phyloP scores from a whole-genome alignment of 305 asterid species.

The Ruellia speciosa region DNA sequence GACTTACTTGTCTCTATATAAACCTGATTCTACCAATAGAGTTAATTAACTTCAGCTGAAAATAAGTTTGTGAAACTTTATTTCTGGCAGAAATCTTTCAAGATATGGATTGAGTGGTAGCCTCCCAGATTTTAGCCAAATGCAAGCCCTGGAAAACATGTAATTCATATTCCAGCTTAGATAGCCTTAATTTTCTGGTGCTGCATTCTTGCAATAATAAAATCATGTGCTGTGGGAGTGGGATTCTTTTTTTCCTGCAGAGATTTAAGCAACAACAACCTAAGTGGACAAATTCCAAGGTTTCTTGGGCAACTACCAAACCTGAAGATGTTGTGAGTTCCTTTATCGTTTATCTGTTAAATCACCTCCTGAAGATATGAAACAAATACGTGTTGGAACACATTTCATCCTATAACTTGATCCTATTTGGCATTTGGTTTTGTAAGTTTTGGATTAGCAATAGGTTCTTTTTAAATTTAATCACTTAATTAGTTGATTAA shows the following conservation, averaged over 20 bases:
- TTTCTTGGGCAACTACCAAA: conserved; percentile 33
- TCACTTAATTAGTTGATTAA: too few species aligned
- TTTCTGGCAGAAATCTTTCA: conserved; percentile 21
- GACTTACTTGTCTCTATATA: too few species aligned
- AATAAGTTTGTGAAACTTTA: background rate
- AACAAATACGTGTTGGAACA: background rate
- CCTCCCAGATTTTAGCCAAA: conserved; percentile 25
- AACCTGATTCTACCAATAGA: background rate
- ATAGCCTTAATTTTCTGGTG: background rate
- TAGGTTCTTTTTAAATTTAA: too few species aligned
- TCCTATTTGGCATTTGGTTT: too few species aligned
- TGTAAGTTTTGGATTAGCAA: too few species aligned
- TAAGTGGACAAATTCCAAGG: conserved; percentile 30
- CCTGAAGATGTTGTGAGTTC: conserved; percentile 27
- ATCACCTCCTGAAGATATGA: background rate
- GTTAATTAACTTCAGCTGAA: background rate
- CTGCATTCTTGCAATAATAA: background rate
- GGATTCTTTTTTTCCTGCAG: conserved; percentile 1
- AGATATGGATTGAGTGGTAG: conserved; percentile 20
- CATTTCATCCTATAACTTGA: background rate
- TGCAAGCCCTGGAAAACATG: conserved; percentile 28
- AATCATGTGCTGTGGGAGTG: background rate
- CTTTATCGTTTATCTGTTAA: too few species aligned
- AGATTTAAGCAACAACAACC: conserved; percentile 22
- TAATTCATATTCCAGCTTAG: background rate